Base-by-base conservation (phyloP, 2,329 filamentous ascomycete genomes). In the Dothistroma pini region DNA sequence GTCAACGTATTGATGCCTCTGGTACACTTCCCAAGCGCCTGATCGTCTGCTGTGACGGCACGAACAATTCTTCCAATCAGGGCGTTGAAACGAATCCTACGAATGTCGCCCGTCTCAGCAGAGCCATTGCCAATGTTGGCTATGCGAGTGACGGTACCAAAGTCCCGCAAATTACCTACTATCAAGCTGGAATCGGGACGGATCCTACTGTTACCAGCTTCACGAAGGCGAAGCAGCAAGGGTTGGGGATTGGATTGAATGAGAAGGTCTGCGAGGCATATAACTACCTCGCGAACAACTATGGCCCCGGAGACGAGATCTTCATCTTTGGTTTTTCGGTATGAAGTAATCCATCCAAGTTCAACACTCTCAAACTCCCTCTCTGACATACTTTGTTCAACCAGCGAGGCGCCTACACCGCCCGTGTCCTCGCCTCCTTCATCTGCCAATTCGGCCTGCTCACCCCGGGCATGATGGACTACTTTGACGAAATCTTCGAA, bases 281-380 rank as follows among this genome's bases (percentile, higher is more conserved):
- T 55, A 63, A 62, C 34, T 72, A 49, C 25, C 58, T 72, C 12
- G 70, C 70, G 64, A 58, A 60, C 10, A 68, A 72, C 51, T 71
- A 70, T 53, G 47, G 31, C 2, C 57, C 56, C 0, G 68, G 66
- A 4, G 70, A 70, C 54, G 49, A 66, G 49, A 71, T 72, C 41
- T 71, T 68, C 55, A 66, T 72, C 19, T 72, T 72, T 56, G 70
- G 70, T 22, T 72, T 72, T 60, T 57, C 55, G 48, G 51, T 53
- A 53, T 35, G 51, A 53, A 29, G 1, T 4, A 14, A 8, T 32
- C n/a, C 31, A n/a, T 1, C n/a, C 10, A 34, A 67, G 65, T 11
- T 12, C 16, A 8, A 21, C 1, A 35, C 29, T 52, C 14, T 25
- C 31, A n/a, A n/a, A n/a, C n/a, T n/a, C n/a, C n/a, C n/a, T n/a